These are phyloP conservation scores for Teratosphaeria zuluensis DNA, from an alignment of 2,329 filamentous ascomycete genomes.

Conservation along the genomic window DNA sequence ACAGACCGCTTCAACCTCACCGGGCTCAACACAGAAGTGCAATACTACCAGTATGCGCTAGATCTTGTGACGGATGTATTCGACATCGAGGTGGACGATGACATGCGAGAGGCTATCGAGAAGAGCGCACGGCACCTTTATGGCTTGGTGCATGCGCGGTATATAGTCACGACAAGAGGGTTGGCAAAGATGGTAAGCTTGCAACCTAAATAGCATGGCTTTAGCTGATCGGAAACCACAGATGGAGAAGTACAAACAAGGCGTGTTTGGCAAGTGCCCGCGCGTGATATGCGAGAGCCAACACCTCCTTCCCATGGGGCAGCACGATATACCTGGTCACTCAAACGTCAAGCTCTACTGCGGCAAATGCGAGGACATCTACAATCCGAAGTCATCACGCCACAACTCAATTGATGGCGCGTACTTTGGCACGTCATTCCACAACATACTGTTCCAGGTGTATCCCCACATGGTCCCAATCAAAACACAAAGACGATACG, in stretches of 20 bases:
- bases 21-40: slow-evolving; percentile 90
- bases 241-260: slow-evolving; percentile 98
- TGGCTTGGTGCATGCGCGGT: slow-evolving; percentile 88
- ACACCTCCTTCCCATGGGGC: slow-evolving; percentile 87
- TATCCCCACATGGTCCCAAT: slow-evolving; percentile 81
- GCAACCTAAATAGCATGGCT: background rate
- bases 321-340: slow-evolving; percentile 76
- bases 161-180: slow-evolving; percentile 91
- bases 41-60: slow-evolving; percentile 97
- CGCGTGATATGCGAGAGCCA: slow-evolving; percentile 92
- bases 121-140: slow-evolving; percentile 94
- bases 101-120: slow-evolving; percentile 96
- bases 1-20: slow-evolving; percentile 98
- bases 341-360: slow-evolving; percentile 97
- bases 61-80: slow-evolving; percentile 97
- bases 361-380: slow-evolving; percentile 91
- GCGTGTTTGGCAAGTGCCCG: slow-evolving; percentile 95
- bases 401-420: slow-evolving; percentile 93
- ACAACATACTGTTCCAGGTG: slow-evolving; percentile 98
- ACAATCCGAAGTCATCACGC: slow-evolving; percentile 95
- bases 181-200: slow-evolving; percentile 82
- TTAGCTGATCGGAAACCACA: slow-evolving; percentile 30
- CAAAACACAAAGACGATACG: slow-evolving; percentile 78
- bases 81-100: slow-evolving; percentile 96
- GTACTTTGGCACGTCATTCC: slow-evolving; percentile 96